phyloP scores from a whole-genome alignment of 1,139 yeast genomes.

The Eremothecium sinecaudum region DNA sequence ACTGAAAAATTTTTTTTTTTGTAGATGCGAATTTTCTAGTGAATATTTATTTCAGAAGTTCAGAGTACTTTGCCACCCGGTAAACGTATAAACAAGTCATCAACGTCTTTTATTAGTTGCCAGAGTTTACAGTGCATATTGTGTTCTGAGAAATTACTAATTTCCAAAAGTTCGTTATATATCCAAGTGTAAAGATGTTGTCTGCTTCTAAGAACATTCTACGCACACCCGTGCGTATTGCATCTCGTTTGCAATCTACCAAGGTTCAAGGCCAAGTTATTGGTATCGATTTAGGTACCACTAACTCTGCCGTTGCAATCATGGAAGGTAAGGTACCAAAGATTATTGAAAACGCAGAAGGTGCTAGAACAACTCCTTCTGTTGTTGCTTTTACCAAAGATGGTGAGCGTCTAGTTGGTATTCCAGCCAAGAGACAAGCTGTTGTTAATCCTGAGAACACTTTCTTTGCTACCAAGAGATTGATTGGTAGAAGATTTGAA shows the following conservation, averaged over 20 bases:
- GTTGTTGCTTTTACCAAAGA: constrained; percentile 97
- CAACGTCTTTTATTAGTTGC: background rate
- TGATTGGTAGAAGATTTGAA: constrained; percentile 96
- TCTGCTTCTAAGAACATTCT: constrained; percentile 27
- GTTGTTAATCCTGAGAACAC: constrained; percentile 98
- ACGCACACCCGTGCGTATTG: constrained; percentile 22
- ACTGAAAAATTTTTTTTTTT: too few relatives aligned
- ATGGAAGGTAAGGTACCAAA: constrained; percentile 97
- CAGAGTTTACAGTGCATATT: background rate
- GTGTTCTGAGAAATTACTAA: too few relatives aligned
- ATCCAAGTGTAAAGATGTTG: constrained; percentile 14
- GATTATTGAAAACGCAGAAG: constrained; percentile 96
- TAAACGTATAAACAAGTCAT: too few relatives aligned
- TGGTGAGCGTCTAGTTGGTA: constrained; percentile 93
- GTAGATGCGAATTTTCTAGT: too few relatives aligned
- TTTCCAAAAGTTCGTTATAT: too few relatives aligned
- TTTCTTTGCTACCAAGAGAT: constrained; percentile 93
- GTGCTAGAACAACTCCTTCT: constrained; percentile 98
- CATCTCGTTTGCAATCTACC: constrained; percentile 38
- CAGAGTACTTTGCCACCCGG: too few relatives aligned
- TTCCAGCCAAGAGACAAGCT: constrained; percentile 98
- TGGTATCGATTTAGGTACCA: constrained; percentile 98
- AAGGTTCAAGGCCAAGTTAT: constrained; percentile 69
- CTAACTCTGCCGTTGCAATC: constrained; percentile 97
- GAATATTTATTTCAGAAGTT: too few relatives aligned